Conservation (phyloP, 108 stramenopile species). For the Cyclotella baltica region DNA sequence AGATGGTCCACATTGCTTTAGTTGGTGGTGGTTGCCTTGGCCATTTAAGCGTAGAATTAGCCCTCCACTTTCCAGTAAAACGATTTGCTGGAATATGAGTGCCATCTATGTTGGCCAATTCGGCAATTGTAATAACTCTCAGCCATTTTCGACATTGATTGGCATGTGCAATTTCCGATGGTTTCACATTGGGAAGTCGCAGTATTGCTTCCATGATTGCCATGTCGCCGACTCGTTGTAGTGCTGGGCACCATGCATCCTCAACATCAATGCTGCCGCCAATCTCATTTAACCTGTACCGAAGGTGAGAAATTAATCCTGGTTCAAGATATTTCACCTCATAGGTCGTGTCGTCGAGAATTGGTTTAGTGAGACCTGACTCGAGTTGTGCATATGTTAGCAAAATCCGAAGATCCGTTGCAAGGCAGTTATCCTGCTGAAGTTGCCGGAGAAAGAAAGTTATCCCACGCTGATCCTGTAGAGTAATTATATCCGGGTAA, state of each 20-base stretch:
- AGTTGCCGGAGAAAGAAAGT: not conserved
- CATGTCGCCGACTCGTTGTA: slow-evolving; percentile 12
- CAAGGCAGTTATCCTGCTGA: not conserved
- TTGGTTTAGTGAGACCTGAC: slow-evolving; percentile 4
- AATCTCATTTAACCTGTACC: not conserved
- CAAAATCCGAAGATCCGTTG: not conserved
- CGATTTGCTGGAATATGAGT: not conserved
- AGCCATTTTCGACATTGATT: not conserved
- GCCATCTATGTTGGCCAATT: not conserved
- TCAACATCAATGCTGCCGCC: slow-evolving; percentile 11
- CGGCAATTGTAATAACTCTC: slow-evolving; percentile 1
- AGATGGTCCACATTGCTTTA: not conserved
- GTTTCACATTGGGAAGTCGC: not conserved
- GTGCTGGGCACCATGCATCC: slow-evolving; percentile 11
- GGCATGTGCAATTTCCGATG: not conserved
- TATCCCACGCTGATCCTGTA: slow-evolving; percentile 2
- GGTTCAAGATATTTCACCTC: not conserved
- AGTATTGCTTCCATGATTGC: not conserved
- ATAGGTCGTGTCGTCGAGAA: not conserved
- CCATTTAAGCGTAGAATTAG: slow-evolving; percentile 2
- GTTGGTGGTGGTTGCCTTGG: slow-evolving; percentile 2
- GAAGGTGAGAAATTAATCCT: not conserved
- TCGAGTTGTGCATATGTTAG: slow-evolving; percentile 1
- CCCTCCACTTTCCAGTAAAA: slow-evolving; percentile 2
- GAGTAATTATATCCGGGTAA: not conserved